phyloP scores from a whole-genome alignment of 140 eudicot genomes.

The Cichorium intybus region DNA sequence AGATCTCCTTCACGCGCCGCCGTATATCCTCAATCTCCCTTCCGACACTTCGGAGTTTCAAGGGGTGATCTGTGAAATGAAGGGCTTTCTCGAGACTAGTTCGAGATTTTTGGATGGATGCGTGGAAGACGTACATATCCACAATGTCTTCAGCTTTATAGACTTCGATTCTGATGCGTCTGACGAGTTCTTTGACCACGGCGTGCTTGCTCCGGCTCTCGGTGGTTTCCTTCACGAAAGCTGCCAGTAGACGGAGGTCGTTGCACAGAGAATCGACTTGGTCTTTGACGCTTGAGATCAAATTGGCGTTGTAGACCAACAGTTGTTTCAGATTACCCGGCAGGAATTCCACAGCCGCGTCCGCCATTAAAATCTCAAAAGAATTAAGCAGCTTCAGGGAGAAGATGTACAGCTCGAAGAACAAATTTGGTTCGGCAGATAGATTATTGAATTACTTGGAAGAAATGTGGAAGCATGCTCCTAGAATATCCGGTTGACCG shows the following conservation, averaged over 20 bases:
- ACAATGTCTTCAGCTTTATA: constrained; percentile 47
- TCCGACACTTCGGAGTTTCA: constrained; percentile 23
- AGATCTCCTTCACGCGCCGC: constrained; percentile 29
- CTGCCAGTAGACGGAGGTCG: constrained; percentile 34
- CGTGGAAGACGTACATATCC: constrained; percentile 30
- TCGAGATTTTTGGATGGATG: constrained; percentile 25
- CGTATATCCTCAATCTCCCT: constrained; percentile 23
- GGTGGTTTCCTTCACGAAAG: constrained; percentile 38
- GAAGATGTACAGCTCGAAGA: neutral
- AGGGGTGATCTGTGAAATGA: constrained; percentile 11
- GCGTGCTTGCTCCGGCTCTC: constrained; percentile 26
- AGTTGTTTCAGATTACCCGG: constrained; percentile 39
- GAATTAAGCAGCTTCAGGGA: neutral
- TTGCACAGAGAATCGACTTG: constrained; percentile 34
- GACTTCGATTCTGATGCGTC: constrained; percentile 28
- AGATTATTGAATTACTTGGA: no score
- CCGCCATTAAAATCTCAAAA: constrained; percentile 27
- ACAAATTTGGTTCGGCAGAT: neutral
- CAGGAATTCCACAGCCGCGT: constrained; percentile 43
- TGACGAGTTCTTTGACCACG: constrained; percentile 34
- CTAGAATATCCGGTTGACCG: no score
- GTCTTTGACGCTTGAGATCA: constrained; percentile 36
- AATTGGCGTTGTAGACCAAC: constrained; percentile 26
- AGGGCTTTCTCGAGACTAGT: neutral
- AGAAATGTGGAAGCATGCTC: no score